phyloP scores from a whole-genome alignment of 495 filamentous ascomycete species.

The Penicillium argentinense region DNA sequence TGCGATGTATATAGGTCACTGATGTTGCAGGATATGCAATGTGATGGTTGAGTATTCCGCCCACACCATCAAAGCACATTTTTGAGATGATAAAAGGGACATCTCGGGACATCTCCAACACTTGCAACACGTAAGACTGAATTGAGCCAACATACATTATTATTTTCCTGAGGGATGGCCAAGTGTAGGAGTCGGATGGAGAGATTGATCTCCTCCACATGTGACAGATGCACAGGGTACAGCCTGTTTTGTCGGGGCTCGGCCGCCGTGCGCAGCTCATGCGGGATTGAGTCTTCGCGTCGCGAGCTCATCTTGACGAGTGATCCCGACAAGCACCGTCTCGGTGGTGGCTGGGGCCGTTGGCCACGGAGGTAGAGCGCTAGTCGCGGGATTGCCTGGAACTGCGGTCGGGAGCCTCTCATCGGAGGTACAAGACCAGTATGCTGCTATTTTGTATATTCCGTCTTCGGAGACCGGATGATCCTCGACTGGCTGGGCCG shows the following conservation, averaged over 20 bases:
- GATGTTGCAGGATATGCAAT: too few relatives aligned
- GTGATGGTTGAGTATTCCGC: background rate
- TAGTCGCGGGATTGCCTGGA: slow-evolving; percentile 7
- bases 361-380: slow-evolving; percentile 8
- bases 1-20: background rate
- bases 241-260: slow-evolving; percentile 65
- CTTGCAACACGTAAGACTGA: too few relatives aligned
- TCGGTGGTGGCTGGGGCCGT: background rate
- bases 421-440: too few relatives aligned
- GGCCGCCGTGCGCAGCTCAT: slow-evolving; percentile 66
- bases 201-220: slow-evolving; percentile 48
- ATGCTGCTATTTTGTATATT: too few relatives aligned
- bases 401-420: background rate
- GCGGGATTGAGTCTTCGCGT: slow-evolving; percentile 41
- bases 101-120: too few relatives aligned
- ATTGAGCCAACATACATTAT: slow-evolving; percentile 28
- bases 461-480: too few relatives aligned
- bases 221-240: slow-evolving; percentile 47
- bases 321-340: background rate
- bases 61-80: background rate
- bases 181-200: slow-evolving; percentile 53
- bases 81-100: background rate
- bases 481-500: too few relatives aligned
- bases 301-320: slow-evolving; percentile 31
- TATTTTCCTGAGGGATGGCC: slow-evolving; percentile 25